These are phyloP conservation scores for Cryphonectria japonica DNA, from an alignment of 2,329 filamentous ascomycete species.

Conservation along the genomic window DNA sequence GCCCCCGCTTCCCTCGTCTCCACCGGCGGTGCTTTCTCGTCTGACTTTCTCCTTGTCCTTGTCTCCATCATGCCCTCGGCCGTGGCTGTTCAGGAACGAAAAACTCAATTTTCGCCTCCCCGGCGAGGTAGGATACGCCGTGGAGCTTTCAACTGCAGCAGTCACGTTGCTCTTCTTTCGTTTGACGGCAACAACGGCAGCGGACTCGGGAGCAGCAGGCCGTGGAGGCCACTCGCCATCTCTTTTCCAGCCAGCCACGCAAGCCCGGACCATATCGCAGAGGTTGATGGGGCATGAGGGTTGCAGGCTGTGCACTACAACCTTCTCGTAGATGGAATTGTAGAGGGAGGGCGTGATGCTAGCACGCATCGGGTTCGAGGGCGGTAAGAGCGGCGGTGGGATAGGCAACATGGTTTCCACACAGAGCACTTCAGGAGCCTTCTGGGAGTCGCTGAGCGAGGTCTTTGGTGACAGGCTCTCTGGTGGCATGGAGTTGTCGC, in stretches of 20 bases:
- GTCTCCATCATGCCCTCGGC: slow-evolving; percentile 19
- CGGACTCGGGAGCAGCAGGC: slow-evolving; percentile 51
- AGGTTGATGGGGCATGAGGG: slow-evolving; percentile 90
- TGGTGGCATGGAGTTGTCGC: slow-evolving; percentile 29
- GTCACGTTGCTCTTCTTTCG: slow-evolving; percentile 42
- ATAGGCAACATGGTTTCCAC: slow-evolving; percentile 72
- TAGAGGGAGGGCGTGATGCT: slow-evolving; percentile 77
- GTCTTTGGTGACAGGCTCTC: slow-evolving; percentile 24
- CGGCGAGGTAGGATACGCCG: background rate
- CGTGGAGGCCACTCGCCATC: slow-evolving; percentile 91
- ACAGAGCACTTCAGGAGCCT: slow-evolving; percentile 44
- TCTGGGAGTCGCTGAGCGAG: slow-evolving; percentile 30
- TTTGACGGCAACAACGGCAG: slow-evolving; percentile 42
- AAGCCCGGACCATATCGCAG: slow-evolving; percentile 75
- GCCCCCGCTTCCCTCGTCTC: slow-evolving; percentile 23
- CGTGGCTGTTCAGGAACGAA: slow-evolving; percentile 30
- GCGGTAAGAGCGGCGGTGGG: slow-evolving; percentile 72
- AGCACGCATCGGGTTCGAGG: slow-evolving; percentile 74
- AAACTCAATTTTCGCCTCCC: slow-evolving; percentile 33
- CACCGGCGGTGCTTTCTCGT: slow-evolving; percentile 24
- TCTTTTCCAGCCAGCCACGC: slow-evolving; percentile 89
- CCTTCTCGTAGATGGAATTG: slow-evolving; percentile 84
- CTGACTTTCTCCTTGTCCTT: slow-evolving; percentile 24
- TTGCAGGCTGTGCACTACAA: slow-evolving; percentile 77
- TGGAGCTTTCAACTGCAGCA: slow-evolving; percentile 28